phyloP scores from a whole-genome alignment of 805 yeast genomes.

The Wickerhamomyces xylosicus region DNA sequence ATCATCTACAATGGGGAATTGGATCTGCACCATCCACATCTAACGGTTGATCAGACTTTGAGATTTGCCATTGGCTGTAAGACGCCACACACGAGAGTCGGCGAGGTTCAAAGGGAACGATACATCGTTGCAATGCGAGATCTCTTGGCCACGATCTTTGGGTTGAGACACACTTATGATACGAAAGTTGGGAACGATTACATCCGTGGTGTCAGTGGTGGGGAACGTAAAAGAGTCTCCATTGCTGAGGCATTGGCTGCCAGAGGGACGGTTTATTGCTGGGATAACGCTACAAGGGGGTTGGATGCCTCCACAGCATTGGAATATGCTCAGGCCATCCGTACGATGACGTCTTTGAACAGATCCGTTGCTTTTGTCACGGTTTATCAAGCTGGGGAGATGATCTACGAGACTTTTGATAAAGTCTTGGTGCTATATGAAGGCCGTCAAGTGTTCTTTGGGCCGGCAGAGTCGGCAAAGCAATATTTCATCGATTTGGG shows the following conservation, averaged over 20 bases:
- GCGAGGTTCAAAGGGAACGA: conserved; percentile 34
- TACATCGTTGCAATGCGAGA: conserved; percentile 36
- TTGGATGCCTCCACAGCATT: conserved; percentile 76
- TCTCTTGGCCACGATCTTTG: conserved; percentile 41
- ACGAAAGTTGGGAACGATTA: conserved; percentile 54
- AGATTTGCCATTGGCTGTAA: conserved; percentile 60
- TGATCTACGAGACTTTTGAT: conserved; percentile 54
- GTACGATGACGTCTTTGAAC: conserved; percentile 44
- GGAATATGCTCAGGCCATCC: conserved; percentile 57
- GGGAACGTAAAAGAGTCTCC: conserved; percentile 77
- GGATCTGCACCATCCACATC: conserved; percentile 66
- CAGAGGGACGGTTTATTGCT: conserved; percentile 51
- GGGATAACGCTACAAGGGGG: conserved; percentile 83
- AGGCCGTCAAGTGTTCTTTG: conserved; percentile 57
- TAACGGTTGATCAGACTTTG: conserved; percentile 65
- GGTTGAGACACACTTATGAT: conserved; percentile 45
- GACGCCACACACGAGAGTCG: conserved; percentile 47
- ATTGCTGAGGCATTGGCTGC: conserved; percentile 66
- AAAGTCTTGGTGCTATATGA: conserved; percentile 49
- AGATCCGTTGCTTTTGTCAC: conserved; percentile 59
- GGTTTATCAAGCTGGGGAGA: conserved; percentile 60
- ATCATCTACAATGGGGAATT: conserved; percentile 47
- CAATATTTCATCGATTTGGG: conserved; percentile 57
- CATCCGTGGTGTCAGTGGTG: conserved; percentile 70
- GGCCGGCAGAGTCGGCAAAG: conserved; percentile 43